Evolutionary conservation across 345 rosid genomes (phyloP).

Genomic region (Murraya paniculata): DNA sequence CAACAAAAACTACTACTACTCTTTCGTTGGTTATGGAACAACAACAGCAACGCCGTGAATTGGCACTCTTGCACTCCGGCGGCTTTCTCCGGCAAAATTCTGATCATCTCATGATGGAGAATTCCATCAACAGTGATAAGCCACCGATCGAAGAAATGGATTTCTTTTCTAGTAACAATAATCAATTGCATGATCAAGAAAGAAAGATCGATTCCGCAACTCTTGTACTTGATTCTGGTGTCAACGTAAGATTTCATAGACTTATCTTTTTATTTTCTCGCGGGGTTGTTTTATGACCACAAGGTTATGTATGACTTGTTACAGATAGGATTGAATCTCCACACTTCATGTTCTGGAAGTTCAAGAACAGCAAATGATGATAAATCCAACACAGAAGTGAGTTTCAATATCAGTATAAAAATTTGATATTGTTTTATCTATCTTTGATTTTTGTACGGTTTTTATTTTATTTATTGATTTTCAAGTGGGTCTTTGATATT

Average conservation of each 20-base stretch:
- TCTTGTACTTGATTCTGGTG: constrained; percentile 30
- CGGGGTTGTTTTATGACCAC: neutral
- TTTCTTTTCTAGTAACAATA: constrained; percentile 57
- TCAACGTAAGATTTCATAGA: constrained; percentile 52
- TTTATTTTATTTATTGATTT: neutral
- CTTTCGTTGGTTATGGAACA: constrained; percentile 51
- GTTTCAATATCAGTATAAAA: constrained; percentile 6
- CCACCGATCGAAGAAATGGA: constrained; percentile 66
- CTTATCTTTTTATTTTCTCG: neutral
- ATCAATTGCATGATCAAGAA: constrained; percentile 34
- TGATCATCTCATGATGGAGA: constrained; percentile 19
- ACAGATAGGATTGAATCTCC: constrained; percentile 61
- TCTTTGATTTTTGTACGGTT: neutral
- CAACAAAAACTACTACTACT: constrained; percentile 5
- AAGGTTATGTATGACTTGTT: neutral
- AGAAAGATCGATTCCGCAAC: constrained; percentile 26
- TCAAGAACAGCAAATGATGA: constrained; percentile 29
- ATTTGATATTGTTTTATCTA: neutral
- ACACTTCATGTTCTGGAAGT: constrained; percentile 40
- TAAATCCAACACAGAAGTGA: constrained; percentile 44
- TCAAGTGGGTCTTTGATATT: neutral
- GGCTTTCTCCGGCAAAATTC: constrained; percentile 34
- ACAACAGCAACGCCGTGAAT: constrained; percentile 51
- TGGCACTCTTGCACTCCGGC: constrained; percentile 54
- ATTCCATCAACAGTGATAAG: constrained; percentile 20